These are phyloP conservation scores for Kalmanozyma brasiliensis DNA, from an alignment of 1,284 basidiomycete species.

Conservation along the genomic window DNA sequence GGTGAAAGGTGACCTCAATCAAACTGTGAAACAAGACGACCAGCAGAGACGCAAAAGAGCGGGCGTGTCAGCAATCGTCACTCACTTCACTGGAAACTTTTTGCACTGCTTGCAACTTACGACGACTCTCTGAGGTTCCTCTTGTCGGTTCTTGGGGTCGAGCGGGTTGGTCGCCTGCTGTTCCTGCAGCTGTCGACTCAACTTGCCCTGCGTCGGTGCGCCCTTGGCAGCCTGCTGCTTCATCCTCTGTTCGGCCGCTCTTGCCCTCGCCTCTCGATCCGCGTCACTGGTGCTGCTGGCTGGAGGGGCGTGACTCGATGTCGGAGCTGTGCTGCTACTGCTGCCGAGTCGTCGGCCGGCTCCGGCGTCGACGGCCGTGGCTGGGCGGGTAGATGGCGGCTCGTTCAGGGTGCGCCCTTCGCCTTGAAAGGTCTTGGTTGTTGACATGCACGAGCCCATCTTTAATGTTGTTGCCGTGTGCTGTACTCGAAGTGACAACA, in stretches of 20 bases:
- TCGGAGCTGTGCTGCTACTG: not conserved
- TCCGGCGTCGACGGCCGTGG: not conserved
- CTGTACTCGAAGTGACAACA: too few relatives aligned
- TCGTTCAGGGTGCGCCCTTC: conserved; percentile 31
- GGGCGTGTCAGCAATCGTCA: too few relatives aligned
- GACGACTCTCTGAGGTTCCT: conserved; percentile 30
- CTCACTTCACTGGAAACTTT: too few relatives aligned
- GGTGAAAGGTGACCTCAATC: not conserved
- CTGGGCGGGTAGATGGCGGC: not conserved
- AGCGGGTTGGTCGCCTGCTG: conserved; percentile 19
- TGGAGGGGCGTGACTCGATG: not conserved
- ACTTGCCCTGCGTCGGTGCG: conserved; percentile 20
- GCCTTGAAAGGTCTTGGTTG: conserved; percentile 19
- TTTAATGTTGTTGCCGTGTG: not conserved
- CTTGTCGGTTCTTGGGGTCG: not conserved
- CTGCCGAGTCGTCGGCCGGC: conserved; percentile 19
- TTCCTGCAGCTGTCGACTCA: conserved; percentile 29
- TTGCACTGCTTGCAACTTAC: too few relatives aligned
- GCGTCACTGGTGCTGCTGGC: conserved; percentile 8
- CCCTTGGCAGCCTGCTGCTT: conserved; percentile 28
- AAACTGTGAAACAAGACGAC: too few relatives aligned
- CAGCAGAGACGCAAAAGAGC: too few relatives aligned
- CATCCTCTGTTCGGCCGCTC: conserved; percentile 35
- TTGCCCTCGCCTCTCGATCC: conserved; percentile 33
- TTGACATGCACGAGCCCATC: conserved; percentile 42